phyloP scores from a whole-genome alignment of 768 basidiomycete species.

The Mycena rosella region DNA sequence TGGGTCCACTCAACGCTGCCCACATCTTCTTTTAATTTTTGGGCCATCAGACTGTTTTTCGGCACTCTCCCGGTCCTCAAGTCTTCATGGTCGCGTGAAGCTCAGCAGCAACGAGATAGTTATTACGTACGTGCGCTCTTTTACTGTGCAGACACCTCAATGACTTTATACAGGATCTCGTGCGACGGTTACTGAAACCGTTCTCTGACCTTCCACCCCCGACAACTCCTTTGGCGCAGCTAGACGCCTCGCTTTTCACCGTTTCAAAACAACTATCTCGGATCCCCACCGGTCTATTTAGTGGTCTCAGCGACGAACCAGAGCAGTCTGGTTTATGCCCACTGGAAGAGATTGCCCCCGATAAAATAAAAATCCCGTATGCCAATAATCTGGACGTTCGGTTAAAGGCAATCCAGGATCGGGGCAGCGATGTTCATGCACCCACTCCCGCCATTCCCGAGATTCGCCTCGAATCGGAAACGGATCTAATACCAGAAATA shows the following conservation, averaged over 20 bases:
- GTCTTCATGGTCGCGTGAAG: conserved; percentile 68
- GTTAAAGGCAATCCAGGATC: conserved; percentile 57
- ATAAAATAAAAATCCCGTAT: conserved; percentile 61
- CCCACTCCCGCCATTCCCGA: conserved; percentile 51
- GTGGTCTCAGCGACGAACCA: conserved; percentile 64
- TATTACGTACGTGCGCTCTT: conserved; percentile 71
- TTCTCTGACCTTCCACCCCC: conserved; percentile 60
- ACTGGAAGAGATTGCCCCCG: conserved; percentile 60
- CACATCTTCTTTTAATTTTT: background rate
- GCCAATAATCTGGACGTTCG: conserved; percentile 69
- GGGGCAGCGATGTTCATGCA: conserved; percentile 38
- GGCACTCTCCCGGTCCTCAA: conserved; percentile 72
- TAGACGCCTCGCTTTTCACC: conserved; percentile 63
- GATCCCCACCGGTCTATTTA: conserved; percentile 65
- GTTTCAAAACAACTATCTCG: conserved; percentile 69
- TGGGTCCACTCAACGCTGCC: conserved; percentile 47
- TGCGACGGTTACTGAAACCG: conserved; percentile 71
- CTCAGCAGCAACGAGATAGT: conserved; percentile 70
- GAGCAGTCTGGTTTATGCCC: conserved; percentile 62
- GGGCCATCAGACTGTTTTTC: conserved; percentile 68
- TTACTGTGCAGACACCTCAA: background rate
- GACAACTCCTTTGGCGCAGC: conserved; percentile 49
- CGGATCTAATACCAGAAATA: conserved; percentile 49
- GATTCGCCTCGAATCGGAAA: conserved; percentile 52
- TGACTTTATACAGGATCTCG: conserved; percentile 67